Evolutionary conservation across 2,329 filamentous ascomycete species (phyloP), one percentile per base, ranked within the genome.

Genomic region (Allantophomopsis cytisporea): DNA sequence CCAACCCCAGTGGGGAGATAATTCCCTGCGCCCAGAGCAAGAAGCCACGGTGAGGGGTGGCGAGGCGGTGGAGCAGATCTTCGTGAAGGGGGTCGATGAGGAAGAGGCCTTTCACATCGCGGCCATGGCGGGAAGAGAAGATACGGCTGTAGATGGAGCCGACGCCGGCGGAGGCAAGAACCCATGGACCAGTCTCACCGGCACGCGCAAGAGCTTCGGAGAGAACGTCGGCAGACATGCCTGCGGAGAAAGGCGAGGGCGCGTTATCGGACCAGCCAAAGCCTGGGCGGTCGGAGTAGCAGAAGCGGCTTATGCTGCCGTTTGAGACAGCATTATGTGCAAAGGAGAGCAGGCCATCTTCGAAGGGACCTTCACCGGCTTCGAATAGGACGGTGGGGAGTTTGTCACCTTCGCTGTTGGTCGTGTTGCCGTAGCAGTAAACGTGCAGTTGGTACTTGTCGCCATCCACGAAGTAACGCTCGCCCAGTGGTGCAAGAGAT

Each of bases 241-340:
- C 87, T 4, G 86, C 89, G 5, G 85, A 94, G 50, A 94, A 80
- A 0, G 91, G 91, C 5, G 88, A 95, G 2, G 91, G 91, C 0
- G 89, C 87, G 40, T 91, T 89, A 60, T 98, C 91, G 45, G 76
- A 76, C 79, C 86, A 94, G 6, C 73, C 89, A 41, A 89, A 73
- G 2, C 91, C 91, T 1, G 91, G 91, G 16, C 91, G 81, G 56
- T 98, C 91, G 56, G 85, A 88, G 60, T 94, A 95, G 68, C 91
- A 98, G 63, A 94, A 96, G 43, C 89, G 78, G 41, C 69, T 66
- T 50, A 98, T 91, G 35, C 81, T 83, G 31, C 85, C 84, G 51
- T 91, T 91, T 46, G 76, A 68, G 47, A 87, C 66, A 1, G 83
- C 78, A 40, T 77, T 69, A 43, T 87, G 76, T 10, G 86, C 83